Percentiles rank a stretch among this genome's conserved stretches.
Conservation (phyloP, 2,329 filamentous ascomycete species). For the Colletotrichum godetiae region DNA sequence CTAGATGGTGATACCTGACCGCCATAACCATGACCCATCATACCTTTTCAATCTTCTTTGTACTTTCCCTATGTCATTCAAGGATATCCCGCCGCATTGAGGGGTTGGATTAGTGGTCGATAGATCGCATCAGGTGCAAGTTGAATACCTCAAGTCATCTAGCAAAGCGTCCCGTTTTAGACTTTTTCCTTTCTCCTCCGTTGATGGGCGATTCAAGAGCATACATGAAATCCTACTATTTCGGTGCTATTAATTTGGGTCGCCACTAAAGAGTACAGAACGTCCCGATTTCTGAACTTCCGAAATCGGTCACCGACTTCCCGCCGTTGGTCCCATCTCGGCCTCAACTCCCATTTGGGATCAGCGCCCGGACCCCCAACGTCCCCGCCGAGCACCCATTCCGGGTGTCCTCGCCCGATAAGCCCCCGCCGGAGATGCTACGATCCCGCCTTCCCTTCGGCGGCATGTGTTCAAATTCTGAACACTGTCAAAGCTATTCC, state of each 20-base stretch:
- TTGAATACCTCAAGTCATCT: not conserved
- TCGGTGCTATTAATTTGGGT: not conserved
- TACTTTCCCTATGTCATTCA: constrained; percentile 1
- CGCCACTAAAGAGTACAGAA: not conserved
- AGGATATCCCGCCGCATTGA: not conserved
- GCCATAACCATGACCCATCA: not conserved
- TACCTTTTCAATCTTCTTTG: not conserved
- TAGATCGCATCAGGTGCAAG: constrained; percentile 2
- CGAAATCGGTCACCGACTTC: constrained; percentile 25
- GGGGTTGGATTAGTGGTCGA: constrained; percentile 10
- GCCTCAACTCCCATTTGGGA: constrained; percentile 25
- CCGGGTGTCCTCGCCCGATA: constrained; percentile 23
- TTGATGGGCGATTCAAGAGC: constrained; percentile 20
- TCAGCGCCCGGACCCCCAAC: constrained; percentile 11
- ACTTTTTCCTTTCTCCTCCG: not conserved
- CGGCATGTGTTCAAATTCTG: constrained; percentile 24
- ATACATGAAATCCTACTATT: not conserved
- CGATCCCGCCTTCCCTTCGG: constrained; percentile 21
- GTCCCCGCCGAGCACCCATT: constrained; percentile 21
- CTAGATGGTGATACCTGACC: constrained; percentile 35
- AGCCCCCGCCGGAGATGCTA: constrained; percentile 30
- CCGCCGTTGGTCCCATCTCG: constrained; percentile 13
- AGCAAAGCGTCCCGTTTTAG: constrained; percentile 11
- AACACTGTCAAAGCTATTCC: not conserved
- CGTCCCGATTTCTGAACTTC: not conserved